Evolutionary conservation across 2,329 filamentous ascomycete species (phyloP), one percentile per base, ranked within the genome.

Genomic region (Penicillium polonicum): DNA sequence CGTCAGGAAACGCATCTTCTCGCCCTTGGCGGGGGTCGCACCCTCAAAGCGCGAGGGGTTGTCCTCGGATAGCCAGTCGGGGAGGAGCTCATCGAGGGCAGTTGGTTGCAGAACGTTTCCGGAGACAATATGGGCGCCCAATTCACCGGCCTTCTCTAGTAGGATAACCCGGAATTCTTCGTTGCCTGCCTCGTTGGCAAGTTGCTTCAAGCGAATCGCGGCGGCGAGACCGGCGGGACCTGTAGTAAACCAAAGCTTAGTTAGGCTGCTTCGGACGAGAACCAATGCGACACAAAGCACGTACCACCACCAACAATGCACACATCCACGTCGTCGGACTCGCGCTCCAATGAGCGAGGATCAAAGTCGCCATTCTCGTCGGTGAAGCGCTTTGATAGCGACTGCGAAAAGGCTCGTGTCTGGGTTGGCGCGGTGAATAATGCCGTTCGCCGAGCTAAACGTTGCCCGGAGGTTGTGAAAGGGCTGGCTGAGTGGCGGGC

Each of bases 1-100:
- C 46, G 93, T 97, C 60, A 99, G 83, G 77, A 97, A 97, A 66
- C 91, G 88, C 93, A 99, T 96, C 77, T 87, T 88, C 70, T 99
- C 94, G 49, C 80, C 80, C 62, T 85, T 88, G 5, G 92, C 93
- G 21, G 92, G 88, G 1, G 94, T 99, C 58, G 88, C 90, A 75
- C 91, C 82, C 75, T 92, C 86, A 79, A 97, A 99, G 62, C 91
- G 87, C 65, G 88, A 88, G 43, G 91, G 88, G 75, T 97, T 99
- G 65, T 88, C 85, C 76, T 95, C 90, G 64, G 88, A 86, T 48
- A 94, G 85, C 94, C 94, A 99, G 79, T 97, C 89, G 45, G 94
- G 94, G 46, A 99, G 82, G 52, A 99, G 84, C 76, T 97, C 93
- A 66, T 94, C 85, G 68, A 99, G 84, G 3, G 92, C 89, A 33